Percentiles rank a stretch among this genome's conserved stretches.
Evolutionary conservation across 768 basidiomycete species (phyloP).

Genomic region (Termitomyces sp.): DNA sequence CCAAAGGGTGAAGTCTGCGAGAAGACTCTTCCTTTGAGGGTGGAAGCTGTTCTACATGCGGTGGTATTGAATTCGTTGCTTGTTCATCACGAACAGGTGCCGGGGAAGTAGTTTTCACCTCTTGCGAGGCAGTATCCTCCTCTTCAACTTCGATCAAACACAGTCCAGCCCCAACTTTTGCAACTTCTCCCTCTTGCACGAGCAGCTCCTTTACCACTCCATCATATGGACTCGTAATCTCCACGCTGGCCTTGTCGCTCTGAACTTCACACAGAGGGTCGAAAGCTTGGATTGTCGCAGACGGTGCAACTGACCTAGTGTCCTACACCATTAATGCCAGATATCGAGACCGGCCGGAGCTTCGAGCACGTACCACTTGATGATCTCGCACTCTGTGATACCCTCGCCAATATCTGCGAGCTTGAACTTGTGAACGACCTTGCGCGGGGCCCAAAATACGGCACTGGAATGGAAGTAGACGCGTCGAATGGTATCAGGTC

Average conservation of each 20-base stretch:
- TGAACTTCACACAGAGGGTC: slow-evolving; percentile 81
- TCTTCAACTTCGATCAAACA: slow-evolving; percentile 81
- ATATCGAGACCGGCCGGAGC: slow-evolving; percentile 21
- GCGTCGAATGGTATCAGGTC: slow-evolving; percentile 11
- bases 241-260: slow-evolving; percentile 87
- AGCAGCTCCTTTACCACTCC: slow-evolving; percentile 68
- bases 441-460: slow-evolving; percentile 23
- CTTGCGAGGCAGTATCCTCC: slow-evolving; percentile 26
- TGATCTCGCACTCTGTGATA: slow-evolving; percentile 86
- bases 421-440: slow-evolving; percentile 55
- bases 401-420: slow-evolving; percentile 88
- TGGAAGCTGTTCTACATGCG: slow-evolving; percentile 2
- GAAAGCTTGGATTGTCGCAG: slow-evolving; percentile 51
- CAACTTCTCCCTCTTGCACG: slow-evolving; percentile 77
- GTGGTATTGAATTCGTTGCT: slow-evolving; percentile 8
- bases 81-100: slow-evolving; percentile 13
- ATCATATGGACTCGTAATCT: slow-evolving; percentile 84
- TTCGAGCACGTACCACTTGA: slow-evolving; percentile 62
- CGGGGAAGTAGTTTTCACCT: slow-evolving; percentile 11
- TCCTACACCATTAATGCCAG: neutral
- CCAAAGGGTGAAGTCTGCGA: slow-evolving; percentile 52
- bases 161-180: slow-evolving; percentile 74
- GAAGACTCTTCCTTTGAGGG: neutral
- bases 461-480: slow-evolving; percentile 29
- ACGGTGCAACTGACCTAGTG: slow-evolving; percentile 58